phyloP scores from a whole-genome alignment of 768 basidiomycete genomes.

The Tubosaeta sp. region DNA sequence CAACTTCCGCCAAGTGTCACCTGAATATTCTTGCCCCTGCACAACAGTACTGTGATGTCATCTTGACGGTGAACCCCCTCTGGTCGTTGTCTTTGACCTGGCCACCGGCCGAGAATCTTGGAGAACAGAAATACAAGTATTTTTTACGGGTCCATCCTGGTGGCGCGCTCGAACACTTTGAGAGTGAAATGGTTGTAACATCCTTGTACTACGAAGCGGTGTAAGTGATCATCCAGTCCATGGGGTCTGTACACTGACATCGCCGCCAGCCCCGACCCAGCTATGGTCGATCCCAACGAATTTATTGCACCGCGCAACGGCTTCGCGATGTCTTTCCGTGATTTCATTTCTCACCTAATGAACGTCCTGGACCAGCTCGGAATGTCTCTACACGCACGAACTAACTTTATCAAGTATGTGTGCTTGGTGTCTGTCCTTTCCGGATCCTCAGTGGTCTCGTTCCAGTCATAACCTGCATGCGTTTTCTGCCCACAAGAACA shows the following conservation, averaged over 20 bases:
- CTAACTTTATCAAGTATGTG: constrained; percentile 74
- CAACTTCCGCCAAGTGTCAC: constrained; percentile 71
- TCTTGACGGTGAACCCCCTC: constrained; percentile 61
- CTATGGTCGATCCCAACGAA: constrained; percentile 71
- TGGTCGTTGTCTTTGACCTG: constrained; percentile 77
- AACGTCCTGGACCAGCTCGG: constrained; percentile 82
- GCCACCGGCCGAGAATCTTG: constrained; percentile 69
- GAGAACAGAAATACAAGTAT: constrained; percentile 73
- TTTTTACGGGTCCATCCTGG: constrained; percentile 81
- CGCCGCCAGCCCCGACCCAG: constrained; percentile 63
- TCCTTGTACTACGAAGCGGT: constrained; percentile 83
- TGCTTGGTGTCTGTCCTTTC: not conserved
- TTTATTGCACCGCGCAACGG: constrained; percentile 80
- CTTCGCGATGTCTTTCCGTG: constrained; percentile 77
- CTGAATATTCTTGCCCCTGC: constrained; percentile 69
- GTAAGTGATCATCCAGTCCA: constrained; percentile 40
- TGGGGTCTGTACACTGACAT: not conserved
- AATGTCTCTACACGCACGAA: constrained; percentile 77
- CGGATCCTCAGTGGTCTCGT: not conserved
- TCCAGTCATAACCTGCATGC: constrained; percentile 69
- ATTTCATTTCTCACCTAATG: constrained; percentile 78
- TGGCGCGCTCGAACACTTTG: constrained; percentile 83
- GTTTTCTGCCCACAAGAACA: constrained; percentile 77
- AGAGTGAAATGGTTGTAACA: constrained; percentile 74
- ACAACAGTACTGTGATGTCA: constrained; percentile 77